Base-by-base conservation (phyloP, 768 basidiomycete species). In the Hygrophoropsis aurantiaca region DNA sequence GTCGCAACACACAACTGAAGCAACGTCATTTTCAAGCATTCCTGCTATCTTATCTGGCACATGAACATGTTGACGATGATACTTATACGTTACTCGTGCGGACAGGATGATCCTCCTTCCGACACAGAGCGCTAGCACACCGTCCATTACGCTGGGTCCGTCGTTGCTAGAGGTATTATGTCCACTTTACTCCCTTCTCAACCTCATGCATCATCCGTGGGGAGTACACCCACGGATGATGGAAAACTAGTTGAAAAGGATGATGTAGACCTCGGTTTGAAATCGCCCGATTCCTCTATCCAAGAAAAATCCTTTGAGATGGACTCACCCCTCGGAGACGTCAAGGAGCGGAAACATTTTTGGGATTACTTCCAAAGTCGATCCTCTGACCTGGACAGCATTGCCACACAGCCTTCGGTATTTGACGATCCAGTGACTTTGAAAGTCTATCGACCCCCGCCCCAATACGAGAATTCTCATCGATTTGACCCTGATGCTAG, bases 401-500 rank as follows among this genome's bases (percentile, higher is more conserved):
- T 81, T 51, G 81, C 82, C 8, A 84, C 83, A 0, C 80, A 80
- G 51, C 77, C 74, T 1, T 82, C 80, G 18, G 81, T 84, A 0
- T 85, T 81, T 53, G 82, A 84, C 50, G 77, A 84, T 51, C 79
- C 80, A 0, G 52, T 54, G 4, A 72, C 73, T 2, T 58, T 78
- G 3, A 73, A 81, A 55, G 61, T 65, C 4, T 82, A 82, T 59
- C 68, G 73, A 0, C 82, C 81, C 2, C 77, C 77, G 7, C 62
- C 74, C 4, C 52, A 65, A 43, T 84, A 80, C 47, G 83, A 85
- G 63, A 84, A 84, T 54, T 55, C 73, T 5, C 80, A 80, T 53
- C 74, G 83, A 2, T 86, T 89, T 55, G 80, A 87, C 57, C 79
- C 81, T 2, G 42, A 62, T 13, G 84, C 83, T 16, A 75, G 84